phyloP scores from a whole-genome alignment of 169 alveolate species.

The Ichthyophthirius multifiliis region DNA sequence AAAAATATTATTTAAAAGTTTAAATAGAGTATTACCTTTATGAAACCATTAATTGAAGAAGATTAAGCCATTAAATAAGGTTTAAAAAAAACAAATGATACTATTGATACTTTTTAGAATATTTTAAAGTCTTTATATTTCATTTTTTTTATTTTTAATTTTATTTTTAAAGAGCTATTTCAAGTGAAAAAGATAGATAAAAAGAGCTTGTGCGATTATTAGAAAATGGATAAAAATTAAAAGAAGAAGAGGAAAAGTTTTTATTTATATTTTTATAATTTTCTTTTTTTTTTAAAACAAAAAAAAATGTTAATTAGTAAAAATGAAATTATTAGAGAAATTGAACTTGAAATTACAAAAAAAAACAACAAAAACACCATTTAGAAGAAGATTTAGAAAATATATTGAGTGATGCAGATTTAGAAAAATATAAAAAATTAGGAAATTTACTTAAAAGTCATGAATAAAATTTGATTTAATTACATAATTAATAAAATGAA shows the following conservation, averaged over 20 bases:
- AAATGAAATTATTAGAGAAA: constrained; percentile 14
- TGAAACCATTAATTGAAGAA: constrained; percentile 42
- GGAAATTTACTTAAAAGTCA: constrained; percentile 16
- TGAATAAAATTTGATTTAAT: neutral
- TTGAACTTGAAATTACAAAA: constrained; percentile 36
- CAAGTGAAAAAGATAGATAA: constrained; percentile 38
- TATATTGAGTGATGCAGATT: constrained; percentile 43
- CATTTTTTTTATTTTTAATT: neutral
- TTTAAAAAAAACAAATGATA: constrained; percentile 26
- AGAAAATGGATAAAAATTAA: constrained; percentile 35
- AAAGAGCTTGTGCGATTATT: constrained; percentile 21
- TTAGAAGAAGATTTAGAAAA: constrained; percentile 42
- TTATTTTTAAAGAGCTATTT: constrained; percentile 17
- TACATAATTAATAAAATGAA: neutral
- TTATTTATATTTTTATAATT: neutral
- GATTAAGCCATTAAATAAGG: constrained; percentile 40
- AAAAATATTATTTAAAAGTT: constrained; percentile 30
- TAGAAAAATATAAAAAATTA: constrained; percentile 4
- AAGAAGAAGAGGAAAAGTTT: constrained; percentile 38
- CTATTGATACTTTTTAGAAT: constrained; percentile 24
- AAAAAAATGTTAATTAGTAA: neutral
- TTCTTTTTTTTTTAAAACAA: too few species aligned
- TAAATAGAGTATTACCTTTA: constrained; percentile 25
- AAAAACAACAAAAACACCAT: constrained; percentile 30
- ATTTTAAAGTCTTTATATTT: constrained; percentile 18